Evolutionary conservation across 169 alveolate species (phyloP).

Genomic region (Eimeria nieschulzi): DNA sequence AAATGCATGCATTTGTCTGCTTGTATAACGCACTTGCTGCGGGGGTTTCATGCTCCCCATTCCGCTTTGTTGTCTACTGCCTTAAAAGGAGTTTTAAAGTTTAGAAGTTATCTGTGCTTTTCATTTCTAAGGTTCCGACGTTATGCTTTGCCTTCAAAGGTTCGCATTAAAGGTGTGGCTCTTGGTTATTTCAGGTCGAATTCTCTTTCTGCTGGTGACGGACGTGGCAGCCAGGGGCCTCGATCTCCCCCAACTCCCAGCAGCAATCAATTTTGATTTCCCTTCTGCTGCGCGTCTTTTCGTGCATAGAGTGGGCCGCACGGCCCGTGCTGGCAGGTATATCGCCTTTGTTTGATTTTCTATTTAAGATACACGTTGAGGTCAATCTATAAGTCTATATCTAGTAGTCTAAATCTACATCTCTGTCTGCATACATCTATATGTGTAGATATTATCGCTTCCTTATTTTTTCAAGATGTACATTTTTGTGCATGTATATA

Average conservation of each 20-base stretch:
- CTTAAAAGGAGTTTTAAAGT: too few species aligned
- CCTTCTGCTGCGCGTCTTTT: slow-evolving; percentile 94
- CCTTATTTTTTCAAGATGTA: not conserved
- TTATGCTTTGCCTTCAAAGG: not conserved
- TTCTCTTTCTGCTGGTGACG: slow-evolving; percentile 93
- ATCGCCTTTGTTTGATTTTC: not conserved
- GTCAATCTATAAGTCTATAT: not conserved
- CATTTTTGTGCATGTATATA: not conserved
- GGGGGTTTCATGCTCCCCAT: too few species aligned
- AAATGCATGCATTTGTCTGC: not conserved
- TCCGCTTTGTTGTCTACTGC: too few species aligned
- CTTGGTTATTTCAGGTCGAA: slow-evolving; percentile 6
- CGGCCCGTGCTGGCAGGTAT: slow-evolving; percentile 97
- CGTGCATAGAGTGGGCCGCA: slow-evolving; percentile 99
- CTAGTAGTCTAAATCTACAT: not conserved
- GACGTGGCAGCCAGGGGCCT: slow-evolving; percentile 99
- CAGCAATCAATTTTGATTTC: slow-evolving; percentile 97
- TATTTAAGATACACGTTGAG: not conserved
- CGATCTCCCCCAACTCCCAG: slow-evolving; percentile 89
- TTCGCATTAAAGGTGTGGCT: not conserved
- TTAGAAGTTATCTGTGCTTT: too few species aligned
- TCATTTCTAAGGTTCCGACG: too few species aligned
- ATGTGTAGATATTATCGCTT: not conserved
- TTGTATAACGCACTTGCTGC: too few species aligned
- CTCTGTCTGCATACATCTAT: not conserved